phyloP scores from a whole-genome alignment of 768 basidiomycete genomes.

The Stropharia rugosoannulata region DNA sequence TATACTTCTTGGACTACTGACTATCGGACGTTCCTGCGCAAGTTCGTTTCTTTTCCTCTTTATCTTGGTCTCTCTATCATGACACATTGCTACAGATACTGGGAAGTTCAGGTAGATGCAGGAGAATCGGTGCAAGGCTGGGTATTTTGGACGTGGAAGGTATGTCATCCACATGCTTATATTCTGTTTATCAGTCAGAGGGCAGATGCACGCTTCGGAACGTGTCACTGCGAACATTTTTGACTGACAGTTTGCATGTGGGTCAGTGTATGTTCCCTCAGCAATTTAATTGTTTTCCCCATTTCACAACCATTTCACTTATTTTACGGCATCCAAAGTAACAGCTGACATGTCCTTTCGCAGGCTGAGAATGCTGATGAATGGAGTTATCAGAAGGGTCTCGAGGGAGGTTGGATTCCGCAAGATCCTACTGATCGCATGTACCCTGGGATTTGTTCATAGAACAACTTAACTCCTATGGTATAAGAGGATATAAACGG shows the following conservation, averaged over 20 bases:
- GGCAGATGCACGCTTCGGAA: background rate
- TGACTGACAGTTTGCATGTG: no score
- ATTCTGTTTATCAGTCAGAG: background rate
- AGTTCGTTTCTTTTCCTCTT: constrained; percentile 39
- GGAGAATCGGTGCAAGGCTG: constrained; percentile 73
- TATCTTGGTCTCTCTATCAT: background rate
- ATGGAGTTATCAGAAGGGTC: constrained; percentile 74
- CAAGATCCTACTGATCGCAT: constrained; percentile 62
- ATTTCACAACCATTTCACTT: no score
- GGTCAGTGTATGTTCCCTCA: no score
- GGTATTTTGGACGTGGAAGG: constrained; percentile 84
- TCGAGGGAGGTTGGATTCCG: constrained; percentile 79
- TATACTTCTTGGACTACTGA: constrained; percentile 54
- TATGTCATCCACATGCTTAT: constrained; percentile 21
- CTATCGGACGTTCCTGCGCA: constrained; percentile 62
- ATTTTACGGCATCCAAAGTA: background rate
- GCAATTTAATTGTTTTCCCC: no score
- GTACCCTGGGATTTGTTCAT: constrained; percentile 61
- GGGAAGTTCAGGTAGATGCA: constrained; percentile 76
- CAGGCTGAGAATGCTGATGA: constrained; percentile 62
- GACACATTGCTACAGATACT: constrained; percentile 47
- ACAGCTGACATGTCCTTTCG: background rate
- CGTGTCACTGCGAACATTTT: background rate
- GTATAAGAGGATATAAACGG: no score
- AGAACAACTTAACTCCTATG: background rate